Evolutionary conservation across 352 stramenopile genomes (phyloP), one percentile per base, ranked within the genome.

Genomic region (Phytophthora sp.): DNA sequence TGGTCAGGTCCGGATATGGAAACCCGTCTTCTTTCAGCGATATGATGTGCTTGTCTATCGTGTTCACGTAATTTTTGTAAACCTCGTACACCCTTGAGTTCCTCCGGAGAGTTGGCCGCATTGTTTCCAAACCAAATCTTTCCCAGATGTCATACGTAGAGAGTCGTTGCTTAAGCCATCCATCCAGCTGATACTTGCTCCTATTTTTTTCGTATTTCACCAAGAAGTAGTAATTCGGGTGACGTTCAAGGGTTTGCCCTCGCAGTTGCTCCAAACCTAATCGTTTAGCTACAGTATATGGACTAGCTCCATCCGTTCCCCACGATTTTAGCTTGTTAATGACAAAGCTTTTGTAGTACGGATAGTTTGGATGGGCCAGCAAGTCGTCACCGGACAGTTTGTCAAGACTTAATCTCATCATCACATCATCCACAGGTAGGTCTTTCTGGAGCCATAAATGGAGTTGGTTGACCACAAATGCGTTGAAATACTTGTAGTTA

Each of bases 31-130:
- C 18, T n/a, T 43, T 35, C 24, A 61, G 13, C 2, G 9, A 1
- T 4, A 67, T 41, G 4, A 62, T 50, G 50, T 67, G 28, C 6
- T 67, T 0, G 11, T 67, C 58, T 18, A 62, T 45, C 7, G 18
- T 20, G 27, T 55, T 67, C 26, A 67, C 58, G 24, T 62, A 67
- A 8, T 21, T 8, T 12, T 44, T 24, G 58, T 67, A 67, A 20
- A 15, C 1, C 3, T 26, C 4, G 42, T 30, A 62, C 7, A n/a
- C n/a, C n/a, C n/a, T n/a, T n/a, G n/a, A n/a, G n/a, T n/a, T n/a
- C n/a, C n/a, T n/a, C n/a, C n/a, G n/a, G n/a, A n/a, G n/a, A n/a
- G n/a, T n/a, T n/a, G n/a, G n/a, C n/a, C n/a, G n/a, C n/a, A n/a
- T n/a, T n/a, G n/a, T n/a, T n/a, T n/a, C n/a, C n/a, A n/a, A n/a